A percentile compares a stretch with the other conserved stretches of the same genome.
Evolutionary conservation across 1,139 yeast genomes (phyloP).

Genomic region (Hyphopichia fennica): DNA sequence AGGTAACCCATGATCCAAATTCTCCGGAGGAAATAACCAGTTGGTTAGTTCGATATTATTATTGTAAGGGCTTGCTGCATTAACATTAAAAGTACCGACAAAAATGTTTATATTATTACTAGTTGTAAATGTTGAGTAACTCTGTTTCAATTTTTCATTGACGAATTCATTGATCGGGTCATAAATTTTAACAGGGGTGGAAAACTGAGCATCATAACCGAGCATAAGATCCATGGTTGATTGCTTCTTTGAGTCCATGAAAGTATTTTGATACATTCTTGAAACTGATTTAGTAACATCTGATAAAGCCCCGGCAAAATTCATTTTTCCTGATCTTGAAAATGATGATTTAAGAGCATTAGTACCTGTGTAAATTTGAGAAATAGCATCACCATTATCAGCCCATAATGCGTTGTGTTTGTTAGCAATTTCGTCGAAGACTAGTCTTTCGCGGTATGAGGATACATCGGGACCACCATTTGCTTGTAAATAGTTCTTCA

Average conservation of each 20-base stretch:
- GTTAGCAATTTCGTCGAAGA: slow-evolving; percentile 49
- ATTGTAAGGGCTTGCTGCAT: slow-evolving; percentile 58
- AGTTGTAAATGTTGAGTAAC: slow-evolving; percentile 60
- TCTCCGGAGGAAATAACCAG: slow-evolving; percentile 81
- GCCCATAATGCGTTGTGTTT: slow-evolving; percentile 93
- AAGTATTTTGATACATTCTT: slow-evolving; percentile 92
- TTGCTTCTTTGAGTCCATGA: slow-evolving; percentile 89
- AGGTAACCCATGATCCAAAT: slow-evolving; percentile 45
- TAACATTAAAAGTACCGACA: slow-evolving; percentile 86
- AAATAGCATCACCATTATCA: slow-evolving; percentile 95
- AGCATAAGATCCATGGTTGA: slow-evolving; percentile 79
- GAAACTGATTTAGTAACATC: slow-evolving; percentile 96
- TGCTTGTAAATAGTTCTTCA: slow-evolving; percentile 45
- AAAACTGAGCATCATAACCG: slow-evolving; percentile 74
- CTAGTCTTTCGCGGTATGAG: slow-evolving; percentile 20
- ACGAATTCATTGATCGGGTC: slow-evolving; percentile 91
- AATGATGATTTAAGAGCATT: slow-evolving; percentile 93
- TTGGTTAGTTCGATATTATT: slow-evolving; percentile 35
- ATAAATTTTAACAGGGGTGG: slow-evolving; percentile 67
- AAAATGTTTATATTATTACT: slow-evolving; percentile 61
- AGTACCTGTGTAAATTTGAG: slow-evolving; percentile 96
- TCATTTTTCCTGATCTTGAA: slow-evolving; percentile 94
- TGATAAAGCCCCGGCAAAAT: slow-evolving; percentile 90
- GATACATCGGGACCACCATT: slow-evolving; percentile 14
- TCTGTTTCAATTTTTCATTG: slow-evolving; percentile 52